Evolutionary conservation across 139 green algal genomes (phyloP).

Genomic region (Tetradesmus lagerheimii): DNA sequence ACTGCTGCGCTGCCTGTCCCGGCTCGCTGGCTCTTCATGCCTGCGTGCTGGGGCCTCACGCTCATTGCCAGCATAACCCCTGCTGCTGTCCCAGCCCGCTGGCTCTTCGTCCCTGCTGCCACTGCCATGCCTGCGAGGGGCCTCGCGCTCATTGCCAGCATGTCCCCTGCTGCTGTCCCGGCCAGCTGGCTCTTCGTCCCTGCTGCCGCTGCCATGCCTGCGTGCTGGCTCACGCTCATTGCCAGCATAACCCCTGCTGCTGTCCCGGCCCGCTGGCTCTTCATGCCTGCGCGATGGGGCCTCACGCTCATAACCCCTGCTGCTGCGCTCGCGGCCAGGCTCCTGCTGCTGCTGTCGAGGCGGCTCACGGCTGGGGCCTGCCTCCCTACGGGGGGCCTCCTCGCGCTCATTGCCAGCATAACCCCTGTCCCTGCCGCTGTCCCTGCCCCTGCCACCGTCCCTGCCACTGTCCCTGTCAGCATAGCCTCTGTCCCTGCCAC

Average conservation of each 20-base stretch:
- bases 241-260: background rate
- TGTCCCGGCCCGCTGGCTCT: background rate
- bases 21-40: too few species aligned
- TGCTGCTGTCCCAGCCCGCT: background rate
- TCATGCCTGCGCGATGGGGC: background rate
- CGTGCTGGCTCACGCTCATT: background rate
- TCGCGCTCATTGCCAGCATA: background rate
- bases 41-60: too few species aligned
- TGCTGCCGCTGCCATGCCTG: background rate
- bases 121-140: background rate
- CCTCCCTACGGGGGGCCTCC: background rate
- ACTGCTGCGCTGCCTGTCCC: constrained; percentile 1
- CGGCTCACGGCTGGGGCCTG: background rate
- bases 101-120: background rate
- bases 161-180: background rate
- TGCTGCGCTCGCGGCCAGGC: too few species aligned
- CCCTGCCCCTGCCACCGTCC: background rate
- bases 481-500: background rate
- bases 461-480: background rate
- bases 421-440: background rate
- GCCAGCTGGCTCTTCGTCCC: background rate
- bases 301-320: background rate
- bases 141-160: background rate
- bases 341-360: too few species aligned
- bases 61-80: background rate